phyloP scores from a whole-genome alignment of 2,329 filamentous ascomycete species.

The Rhynchosporium agropyri region DNA sequence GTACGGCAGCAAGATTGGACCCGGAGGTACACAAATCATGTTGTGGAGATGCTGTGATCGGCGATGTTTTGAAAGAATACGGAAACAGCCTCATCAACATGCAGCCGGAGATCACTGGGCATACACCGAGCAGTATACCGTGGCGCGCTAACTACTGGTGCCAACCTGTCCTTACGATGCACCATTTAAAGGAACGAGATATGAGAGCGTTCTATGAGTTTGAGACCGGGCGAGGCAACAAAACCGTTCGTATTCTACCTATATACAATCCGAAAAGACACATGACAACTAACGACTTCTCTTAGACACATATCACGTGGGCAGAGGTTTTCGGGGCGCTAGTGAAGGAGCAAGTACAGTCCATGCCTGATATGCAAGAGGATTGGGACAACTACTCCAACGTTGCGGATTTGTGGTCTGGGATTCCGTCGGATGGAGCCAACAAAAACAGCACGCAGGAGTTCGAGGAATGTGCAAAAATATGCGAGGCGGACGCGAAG shows the following conservation, averaged over 20 bases:
- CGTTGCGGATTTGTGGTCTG: slow-evolving; percentile 7
- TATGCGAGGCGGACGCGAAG: slow-evolving; percentile 45
- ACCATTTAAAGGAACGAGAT: slow-evolving; percentile 52
- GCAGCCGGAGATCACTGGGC: slow-evolving; percentile 59
- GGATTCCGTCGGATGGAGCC: slow-evolving; percentile 8
- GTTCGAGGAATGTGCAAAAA: slow-evolving; percentile 52
- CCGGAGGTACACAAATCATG: slow-evolving; percentile 46
- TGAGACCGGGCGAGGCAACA: slow-evolving; percentile 45
- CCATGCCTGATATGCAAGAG: slow-evolving; percentile 41
- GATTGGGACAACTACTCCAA: slow-evolving; percentile 54
- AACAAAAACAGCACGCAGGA: background rate
- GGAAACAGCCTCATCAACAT: slow-evolving; percentile 44
- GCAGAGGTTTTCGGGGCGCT: slow-evolving; percentile 56
- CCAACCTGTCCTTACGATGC: slow-evolving; percentile 57
- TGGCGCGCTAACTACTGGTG: slow-evolving; percentile 54
- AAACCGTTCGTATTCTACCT: background rate
- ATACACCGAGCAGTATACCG: slow-evolving; percentile 54
- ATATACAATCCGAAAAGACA: background rate
- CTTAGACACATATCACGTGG: slow-evolving; percentile 24
- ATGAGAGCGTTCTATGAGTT: slow-evolving; percentile 46
- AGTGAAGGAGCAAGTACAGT: slow-evolving; percentile 43
- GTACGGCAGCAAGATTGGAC: slow-evolving; percentile 53
- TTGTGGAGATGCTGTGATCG: slow-evolving; percentile 57
- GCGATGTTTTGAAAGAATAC: slow-evolving; percentile 51
- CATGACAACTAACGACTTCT: background rate